Conservation (phyloP, 2,329 filamentous ascomycete genomes). For the Alternaria sp. region DNA sequence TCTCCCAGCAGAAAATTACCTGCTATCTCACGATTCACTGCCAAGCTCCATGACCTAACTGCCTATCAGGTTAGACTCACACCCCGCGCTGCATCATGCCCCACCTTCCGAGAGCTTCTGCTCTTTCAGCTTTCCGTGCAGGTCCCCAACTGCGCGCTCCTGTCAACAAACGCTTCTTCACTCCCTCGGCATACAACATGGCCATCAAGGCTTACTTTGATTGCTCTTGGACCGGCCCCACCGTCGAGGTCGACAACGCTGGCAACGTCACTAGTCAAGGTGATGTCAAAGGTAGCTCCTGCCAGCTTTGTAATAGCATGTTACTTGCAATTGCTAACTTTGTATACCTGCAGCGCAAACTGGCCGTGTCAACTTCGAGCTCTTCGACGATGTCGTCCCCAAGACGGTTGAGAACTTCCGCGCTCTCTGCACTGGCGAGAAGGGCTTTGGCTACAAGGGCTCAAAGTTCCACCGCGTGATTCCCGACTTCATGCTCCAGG, state of each 20-base stretch:
- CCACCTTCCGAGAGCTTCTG: conserved; percentile 40
- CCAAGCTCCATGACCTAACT: conserved; percentile 24
- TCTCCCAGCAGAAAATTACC: conserved; percentile 1
- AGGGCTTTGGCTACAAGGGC: conserved; percentile 82
- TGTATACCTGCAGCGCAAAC: conserved; percentile 63
- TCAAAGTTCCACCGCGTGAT: conserved; percentile 94
- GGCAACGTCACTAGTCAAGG: conserved; percentile 57
- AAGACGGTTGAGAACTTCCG: conserved; percentile 88
- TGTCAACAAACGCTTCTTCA: conserved; percentile 60
- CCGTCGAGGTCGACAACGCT: conserved; percentile 66
- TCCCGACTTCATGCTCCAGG: conserved; percentile 93
- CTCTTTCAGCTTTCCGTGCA: conserved; percentile 44
- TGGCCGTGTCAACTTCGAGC: conserved; percentile 86
- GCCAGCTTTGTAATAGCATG: not conserved
- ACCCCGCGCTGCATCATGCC: conserved; percentile 34
- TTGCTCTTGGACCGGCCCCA: conserved; percentile 72
- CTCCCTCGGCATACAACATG: conserved; percentile 76
- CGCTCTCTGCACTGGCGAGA: conserved; percentile 79
- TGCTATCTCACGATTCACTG: conserved; percentile 19
- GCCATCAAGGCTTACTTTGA: conserved; percentile 78
- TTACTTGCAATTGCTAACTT: conserved; percentile 25
- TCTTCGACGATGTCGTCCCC: conserved; percentile 85
- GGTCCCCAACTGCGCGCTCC: conserved; percentile 43
- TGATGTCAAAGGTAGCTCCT: conserved; percentile 63
- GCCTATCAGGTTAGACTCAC: conserved; percentile 22